Conservation (phyloP, 2,329 filamentous ascomycete species). For the Clonostachys solani region DNA sequence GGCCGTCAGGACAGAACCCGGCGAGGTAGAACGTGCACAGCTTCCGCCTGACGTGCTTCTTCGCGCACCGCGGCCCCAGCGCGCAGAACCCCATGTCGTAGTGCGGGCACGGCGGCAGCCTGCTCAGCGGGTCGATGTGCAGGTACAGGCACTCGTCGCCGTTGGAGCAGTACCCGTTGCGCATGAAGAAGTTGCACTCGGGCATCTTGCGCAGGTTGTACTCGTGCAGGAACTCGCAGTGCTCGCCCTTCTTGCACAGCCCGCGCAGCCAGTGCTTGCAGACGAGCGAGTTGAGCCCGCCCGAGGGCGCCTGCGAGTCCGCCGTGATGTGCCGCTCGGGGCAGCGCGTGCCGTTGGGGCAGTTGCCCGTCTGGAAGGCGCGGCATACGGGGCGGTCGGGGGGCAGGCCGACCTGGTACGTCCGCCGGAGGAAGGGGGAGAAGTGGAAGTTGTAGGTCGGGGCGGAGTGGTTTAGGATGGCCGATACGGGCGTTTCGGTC, state of each 20-base stretch:
- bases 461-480: conserved; percentile 53
- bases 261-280: conserved; percentile 99
- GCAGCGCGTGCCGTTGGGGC: conserved; percentile 79
- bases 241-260: conserved; percentile 94
- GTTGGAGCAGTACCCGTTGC: conserved; percentile 92
- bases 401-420: conserved; percentile 80
- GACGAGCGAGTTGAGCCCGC: conserved; percentile 75
- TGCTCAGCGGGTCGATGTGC: conserved; percentile 79
- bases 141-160: conserved; percentile 95
- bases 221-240: conserved; percentile 97
- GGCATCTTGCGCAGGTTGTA: conserved; percentile 98
- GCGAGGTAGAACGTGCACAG: conserved; percentile 84
- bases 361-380: conserved; percentile 80
- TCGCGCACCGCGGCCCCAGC: conserved; percentile 79
- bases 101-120: conserved; percentile 78
- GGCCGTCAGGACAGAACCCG: conserved; percentile 87
- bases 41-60: conserved; percentile 80
- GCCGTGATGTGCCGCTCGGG: conserved; percentile 68
- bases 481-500: conserved; percentile 20
- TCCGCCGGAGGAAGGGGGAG: conserved; percentile 76
- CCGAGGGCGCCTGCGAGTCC: conserved; percentile 22
- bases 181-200: conserved; percentile 93
- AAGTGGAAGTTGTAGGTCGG: conserved; percentile 73
- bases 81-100: conserved; percentile 96
- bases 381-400: conserved; percentile 79